Evolutionary conservation across 176 grass and related monocot genomes (phyloP), one percentile per base, ranked within the genome.

Genomic region (Themeda triandra): DNA sequence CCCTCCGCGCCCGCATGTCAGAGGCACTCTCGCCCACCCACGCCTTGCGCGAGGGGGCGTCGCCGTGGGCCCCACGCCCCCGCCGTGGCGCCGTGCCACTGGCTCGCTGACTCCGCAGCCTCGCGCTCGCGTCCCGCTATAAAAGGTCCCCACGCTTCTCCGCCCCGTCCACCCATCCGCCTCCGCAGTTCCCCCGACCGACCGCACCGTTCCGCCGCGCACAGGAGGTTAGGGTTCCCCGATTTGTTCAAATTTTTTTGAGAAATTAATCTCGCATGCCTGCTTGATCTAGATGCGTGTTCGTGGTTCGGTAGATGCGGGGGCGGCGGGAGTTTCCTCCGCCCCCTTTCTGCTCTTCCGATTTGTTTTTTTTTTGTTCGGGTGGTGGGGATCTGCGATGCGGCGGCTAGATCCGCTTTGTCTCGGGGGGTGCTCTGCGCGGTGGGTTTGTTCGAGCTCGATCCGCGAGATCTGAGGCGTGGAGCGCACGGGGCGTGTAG

Each of bases 1-100:
- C 0, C 0, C 0, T 0, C 0, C 0, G 62, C 0, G 5, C 68
- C 78, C 78, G 59, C 75, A 4, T 35, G 49, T 27, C 64, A 78
- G 58, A 0, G 6, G 2, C 2, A 0, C 5, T 0, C 13, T 9
- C 17, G 14, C 0, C 21, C 7, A 13, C 0, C 2, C 69, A 32
- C 7, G 27, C 32, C 18, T 29, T 18, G 37, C 18, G 32, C 14
- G 33, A 39, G 24, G 44, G 15, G n/a, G 21, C 24, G 31, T 54
- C 29, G 59, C 15, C 23, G 35, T 19, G 71, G 44, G 39, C 12
- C 39, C 49, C 0, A n/a, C 1, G 5, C 21, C 0, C 29, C 1
- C 35, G 31, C 56, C 24, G 85, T 76, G 85, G 69, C 70, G 33
- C 13, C 19, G 21, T 19, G 0, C 62, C 13, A 60, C 76, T 87